phyloP scores from a whole-genome alignment of 768 basidiomycete genomes.

The Glaciozyma antarctica region DNA sequence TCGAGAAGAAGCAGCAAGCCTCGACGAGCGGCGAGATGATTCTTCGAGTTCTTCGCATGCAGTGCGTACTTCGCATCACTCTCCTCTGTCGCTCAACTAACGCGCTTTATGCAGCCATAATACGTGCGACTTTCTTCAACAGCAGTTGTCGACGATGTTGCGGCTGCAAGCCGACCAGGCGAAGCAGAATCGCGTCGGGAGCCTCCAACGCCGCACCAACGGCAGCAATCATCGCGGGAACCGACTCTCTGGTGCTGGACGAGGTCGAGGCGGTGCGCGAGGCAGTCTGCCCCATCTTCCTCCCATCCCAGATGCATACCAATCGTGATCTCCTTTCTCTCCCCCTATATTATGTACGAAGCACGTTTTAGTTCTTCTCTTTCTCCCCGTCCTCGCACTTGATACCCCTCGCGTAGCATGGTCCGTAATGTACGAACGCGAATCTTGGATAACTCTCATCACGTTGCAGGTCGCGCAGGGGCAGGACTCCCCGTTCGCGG shows the following conservation, averaged over 20 bases:
- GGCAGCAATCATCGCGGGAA: not conserved
- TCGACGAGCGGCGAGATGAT: conserved; percentile 73
- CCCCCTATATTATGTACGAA: too few relatives aligned
- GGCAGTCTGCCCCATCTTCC: not conserved
- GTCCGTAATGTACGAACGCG: too few relatives aligned
- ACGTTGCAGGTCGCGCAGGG: not conserved
- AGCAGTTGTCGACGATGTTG: conserved; percentile 71
- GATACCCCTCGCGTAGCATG: too few relatives aligned
- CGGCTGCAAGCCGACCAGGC: conserved; percentile 68
- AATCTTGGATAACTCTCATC: too few relatives aligned
- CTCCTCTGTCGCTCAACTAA: not conserved
- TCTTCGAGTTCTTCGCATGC: conserved; percentile 85
- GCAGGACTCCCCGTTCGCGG: not conserved
- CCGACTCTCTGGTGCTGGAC: not conserved
- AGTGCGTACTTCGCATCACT: conserved; percentile 13
- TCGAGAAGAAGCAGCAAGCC: conserved; percentile 72
- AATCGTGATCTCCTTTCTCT: too few relatives aligned
- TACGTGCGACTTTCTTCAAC: conserved; percentile 76
- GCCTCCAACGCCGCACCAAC: conserved; percentile 12
- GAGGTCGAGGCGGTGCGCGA: not conserved
- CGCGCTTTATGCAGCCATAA: conserved; percentile 48
- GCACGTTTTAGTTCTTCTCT: too few relatives aligned
- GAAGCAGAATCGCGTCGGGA: conserved; percentile 15
- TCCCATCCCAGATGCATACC: conserved; percentile 6
- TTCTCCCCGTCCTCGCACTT: too few relatives aligned